Base-by-base conservation (phyloP, 768 basidiomycete genomes). In the Harrya chromipes region DNA sequence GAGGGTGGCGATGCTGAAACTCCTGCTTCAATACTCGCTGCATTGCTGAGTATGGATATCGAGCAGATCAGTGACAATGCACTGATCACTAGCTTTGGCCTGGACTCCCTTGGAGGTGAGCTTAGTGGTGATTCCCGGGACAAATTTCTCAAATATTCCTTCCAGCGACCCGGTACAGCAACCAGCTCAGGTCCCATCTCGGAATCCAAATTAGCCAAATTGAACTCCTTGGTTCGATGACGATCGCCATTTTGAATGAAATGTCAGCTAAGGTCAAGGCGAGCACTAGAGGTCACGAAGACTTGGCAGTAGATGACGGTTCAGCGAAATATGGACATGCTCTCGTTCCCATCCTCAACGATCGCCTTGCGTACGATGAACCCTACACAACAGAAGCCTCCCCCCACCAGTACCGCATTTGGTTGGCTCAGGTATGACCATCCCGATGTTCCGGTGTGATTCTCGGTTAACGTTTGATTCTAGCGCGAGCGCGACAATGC, bases 311-410 rank as follows among this genome's bases (percentile, higher is more conserved):
- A 2, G 65, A 64, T 33, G 61, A 66, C 23, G 63, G 65, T 27
- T 50, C 63, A n/a, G 43, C 52, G 4, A 66, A 57, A 47, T 66
- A 66, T 26, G 65, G 65, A 8, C 48, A 65, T 11, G 52, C 65
- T 12, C 58, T 66, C 11, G 50, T 67, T 21, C 61, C 66, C 4
- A 55, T 61, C 39, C 57, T 67, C 21, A 67, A 67, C 31, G 61
- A 67, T 31, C 59, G 61, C 31, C 61, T 67, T 20, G 66, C 65
- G 17, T 67, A 67, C 23, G 66, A 67, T 19, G 56, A 67, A 35
- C 59, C 66, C 1, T 67, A 67, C 50, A 65, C 59, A 13, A 39
- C 65, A 0, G 65, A 67, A 33, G 65, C 60, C 8, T 62, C 60
- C 6, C 59, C 60, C 1, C 56, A 62, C 19, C 60, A 61, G 26